Evolutionary conservation across 2,329 filamentous ascomycete species (phyloP), one percentile per base, ranked within the genome.

Genomic region (Thielaviopsis populi): DNA sequence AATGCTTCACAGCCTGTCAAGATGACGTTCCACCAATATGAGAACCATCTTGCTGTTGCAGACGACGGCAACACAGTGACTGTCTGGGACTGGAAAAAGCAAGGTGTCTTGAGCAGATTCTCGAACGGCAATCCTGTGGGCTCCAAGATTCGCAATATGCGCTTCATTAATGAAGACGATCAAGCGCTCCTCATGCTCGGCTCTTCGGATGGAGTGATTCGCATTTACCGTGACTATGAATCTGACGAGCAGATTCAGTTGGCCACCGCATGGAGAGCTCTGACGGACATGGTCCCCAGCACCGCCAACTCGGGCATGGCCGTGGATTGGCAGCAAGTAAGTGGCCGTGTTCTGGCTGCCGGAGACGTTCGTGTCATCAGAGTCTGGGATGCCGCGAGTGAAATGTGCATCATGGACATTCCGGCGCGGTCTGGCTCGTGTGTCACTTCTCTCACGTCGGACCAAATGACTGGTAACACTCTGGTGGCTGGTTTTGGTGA

Each of bases 261-360:
- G 37, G 91, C 95, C 2, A 91, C 92, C 0, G 83, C 90, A 19
- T 97, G 95, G 84, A 85, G 94, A 58, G 94, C 94, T 3, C 76
- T 99, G 66, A 95, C 90, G 13, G 90, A 99, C 74, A 87, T 97
- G 72, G 88, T 97, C 5, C 90, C 91, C 3, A 95, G 89, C 73
- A 96, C 92, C 70, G 87, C 91, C 70, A 95, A 96, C 73, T 91
- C 91, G 1, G 94, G 94, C 24, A 87, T 99, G 75, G 92, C 97
- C 30, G 95, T 97, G 72, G 92, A 99, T 73, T 99, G 94, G 94
- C 92, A 97, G 73, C 94, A 99, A 75, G 91, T 95, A n/a, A 89
- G 90, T 69, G 94, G 94, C 7, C 89, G 90, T 66, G 86, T 95
- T 7, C 80, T 99, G n/a, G 94, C 97, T 40, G 94, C 94, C 11